phyloP scores from a whole-genome alignment of 164 flowering plant species.

The Umbilicus rupestris region DNA sequence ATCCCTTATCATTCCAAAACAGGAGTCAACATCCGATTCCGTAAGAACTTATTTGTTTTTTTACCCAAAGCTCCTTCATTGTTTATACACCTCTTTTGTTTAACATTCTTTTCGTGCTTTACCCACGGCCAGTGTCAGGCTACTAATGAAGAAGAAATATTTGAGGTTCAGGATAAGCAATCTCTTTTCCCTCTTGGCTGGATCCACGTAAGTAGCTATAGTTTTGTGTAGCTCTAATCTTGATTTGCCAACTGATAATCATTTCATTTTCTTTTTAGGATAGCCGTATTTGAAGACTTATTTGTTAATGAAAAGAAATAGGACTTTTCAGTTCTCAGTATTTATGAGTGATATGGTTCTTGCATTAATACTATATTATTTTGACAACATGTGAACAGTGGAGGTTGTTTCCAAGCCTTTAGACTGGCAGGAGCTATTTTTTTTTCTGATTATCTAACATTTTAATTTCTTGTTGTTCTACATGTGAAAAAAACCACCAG shows the following conservation, averaged over 20 bases:
- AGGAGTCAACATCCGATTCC: slow-evolving; percentile 86
- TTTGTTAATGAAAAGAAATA: too few species aligned
- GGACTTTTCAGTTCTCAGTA: neutral
- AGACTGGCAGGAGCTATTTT: neutral
- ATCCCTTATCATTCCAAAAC: slow-evolving; percentile 91
- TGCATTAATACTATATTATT: too few species aligned
- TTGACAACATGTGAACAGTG: neutral
- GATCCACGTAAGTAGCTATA: slow-evolving; percentile 73
- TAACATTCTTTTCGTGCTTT: neutral
- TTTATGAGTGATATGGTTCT: neutral
- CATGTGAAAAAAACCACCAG: slow-evolving; percentile 29
- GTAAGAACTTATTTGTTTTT: slow-evolving; percentile 29
- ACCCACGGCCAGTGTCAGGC: slow-evolving; percentile 67
- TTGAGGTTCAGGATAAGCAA: slow-evolving; percentile 88
- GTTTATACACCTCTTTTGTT: slow-evolving; percentile 5
- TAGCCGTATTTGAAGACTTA: neutral
- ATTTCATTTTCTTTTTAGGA: neutral
- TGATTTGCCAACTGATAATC: neutral
- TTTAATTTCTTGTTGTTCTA: neutral
- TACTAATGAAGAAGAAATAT: slow-evolving; percentile 94
- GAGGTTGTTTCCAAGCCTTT: neutral
- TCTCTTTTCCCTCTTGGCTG: slow-evolving; percentile 94
- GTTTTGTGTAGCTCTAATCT: neutral
- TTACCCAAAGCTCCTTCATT: neutral
- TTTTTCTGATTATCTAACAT: neutral